Evolutionary conservation across 768 basidiomycete species (phyloP).

Genomic region (Phylloporus scabripes): DNA sequence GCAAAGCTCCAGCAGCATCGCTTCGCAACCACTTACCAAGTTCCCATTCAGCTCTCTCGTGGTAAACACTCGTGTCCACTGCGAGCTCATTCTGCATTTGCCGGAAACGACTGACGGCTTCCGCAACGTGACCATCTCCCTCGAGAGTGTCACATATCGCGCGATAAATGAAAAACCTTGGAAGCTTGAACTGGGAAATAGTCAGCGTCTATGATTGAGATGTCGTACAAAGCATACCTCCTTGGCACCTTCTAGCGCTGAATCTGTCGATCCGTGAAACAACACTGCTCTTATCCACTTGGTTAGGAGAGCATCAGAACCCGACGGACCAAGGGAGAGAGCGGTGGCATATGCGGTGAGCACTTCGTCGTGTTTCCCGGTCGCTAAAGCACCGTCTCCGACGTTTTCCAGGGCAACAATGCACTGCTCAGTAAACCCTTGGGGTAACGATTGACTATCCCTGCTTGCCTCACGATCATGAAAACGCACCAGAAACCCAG

Average conservation of each 20-base stretch:
- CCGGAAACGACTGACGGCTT: constrained; percentile 3
- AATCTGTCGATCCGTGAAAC: background rate
- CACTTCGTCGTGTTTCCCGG: background rate
- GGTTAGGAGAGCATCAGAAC: background rate
- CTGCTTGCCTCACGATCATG: rapidly evolving
- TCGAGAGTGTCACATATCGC: background rate
- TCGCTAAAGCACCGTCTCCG: background rate
- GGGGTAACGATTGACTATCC: background rate
- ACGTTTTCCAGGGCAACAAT: background rate
- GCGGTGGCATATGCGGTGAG: background rate
- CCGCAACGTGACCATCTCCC: background rate
- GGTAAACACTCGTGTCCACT: background rate
- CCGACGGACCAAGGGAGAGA: background rate
- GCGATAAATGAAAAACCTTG: background rate
- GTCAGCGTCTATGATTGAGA: background rate
- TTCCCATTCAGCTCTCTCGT: background rate
- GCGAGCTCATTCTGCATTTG: background rate
- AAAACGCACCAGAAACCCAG: constrained; percentile 8
- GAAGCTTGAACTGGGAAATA: background rate
- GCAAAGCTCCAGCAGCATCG: background rate
- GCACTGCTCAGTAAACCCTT: constrained; percentile 1
- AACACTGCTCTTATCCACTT: background rate
- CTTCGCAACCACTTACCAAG: background rate
- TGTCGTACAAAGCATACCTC: background rate
- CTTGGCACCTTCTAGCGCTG: background rate